Evolutionary conservation across 2,329 filamentous ascomycete genomes (phyloP).

Genomic region (Cordyceps cicadae): DNA sequence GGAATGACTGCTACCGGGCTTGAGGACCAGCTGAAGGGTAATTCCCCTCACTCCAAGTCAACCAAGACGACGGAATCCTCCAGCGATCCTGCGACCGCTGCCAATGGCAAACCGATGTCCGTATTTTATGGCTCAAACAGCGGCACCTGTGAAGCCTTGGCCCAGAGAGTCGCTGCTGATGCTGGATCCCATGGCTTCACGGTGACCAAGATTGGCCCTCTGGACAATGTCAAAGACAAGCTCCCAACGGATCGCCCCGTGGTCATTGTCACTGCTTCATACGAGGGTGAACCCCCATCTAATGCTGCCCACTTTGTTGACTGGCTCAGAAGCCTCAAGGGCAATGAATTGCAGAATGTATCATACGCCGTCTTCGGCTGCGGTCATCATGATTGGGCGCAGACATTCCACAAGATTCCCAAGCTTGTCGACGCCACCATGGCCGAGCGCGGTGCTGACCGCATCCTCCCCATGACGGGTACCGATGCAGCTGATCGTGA

Average conservation of each 20-base stretch:
- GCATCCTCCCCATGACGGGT: conserved; percentile 39
- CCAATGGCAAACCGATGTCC: conserved; percentile 40
- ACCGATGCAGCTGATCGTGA: conserved; percentile 55
- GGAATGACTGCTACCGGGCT: conserved; percentile 37
- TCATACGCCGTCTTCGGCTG: conserved; percentile 64
- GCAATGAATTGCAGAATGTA: conserved; percentile 44
- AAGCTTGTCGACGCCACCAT: conserved; percentile 51
- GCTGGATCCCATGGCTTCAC: conserved; percentile 52
- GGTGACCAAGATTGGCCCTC: conserved; percentile 41
- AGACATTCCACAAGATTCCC: conserved; percentile 61
- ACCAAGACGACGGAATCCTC: conserved; percentile 9
- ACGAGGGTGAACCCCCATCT: conserved; percentile 66
- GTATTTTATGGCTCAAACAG: conserved; percentile 68
- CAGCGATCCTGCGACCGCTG: neutral
- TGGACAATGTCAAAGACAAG: conserved; percentile 55
- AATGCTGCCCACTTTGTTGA: conserved; percentile 61
- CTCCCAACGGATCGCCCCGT: conserved; percentile 54
- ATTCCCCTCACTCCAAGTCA: conserved; percentile 14
- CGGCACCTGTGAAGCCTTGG: conserved; percentile 65
- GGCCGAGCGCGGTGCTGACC: conserved; percentile 24
- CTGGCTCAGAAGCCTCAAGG: conserved; percentile 52
- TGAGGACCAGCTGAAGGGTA: conserved; percentile 35
- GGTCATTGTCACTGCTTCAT: conserved; percentile 60
- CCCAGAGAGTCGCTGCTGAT: conserved; percentile 52
- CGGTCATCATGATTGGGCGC: conserved; percentile 48